Evolutionary conservation across 257 asterid species (phyloP).

Genomic region (Nicotiana sylvestris): DNA sequence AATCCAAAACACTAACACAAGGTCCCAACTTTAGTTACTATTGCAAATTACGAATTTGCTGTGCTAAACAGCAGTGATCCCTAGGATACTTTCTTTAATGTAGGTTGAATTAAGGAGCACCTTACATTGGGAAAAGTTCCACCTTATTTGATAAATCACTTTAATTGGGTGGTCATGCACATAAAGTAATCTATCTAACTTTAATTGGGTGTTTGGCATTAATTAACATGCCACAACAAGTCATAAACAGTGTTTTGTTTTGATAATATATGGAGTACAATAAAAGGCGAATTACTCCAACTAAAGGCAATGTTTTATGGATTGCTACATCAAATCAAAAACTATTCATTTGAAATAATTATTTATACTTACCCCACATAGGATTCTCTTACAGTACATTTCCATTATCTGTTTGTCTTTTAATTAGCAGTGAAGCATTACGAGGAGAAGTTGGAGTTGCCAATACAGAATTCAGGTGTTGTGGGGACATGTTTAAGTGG

Average conservation of each 20-base stretch:
- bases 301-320: background rate
- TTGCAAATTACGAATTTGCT: slow-evolving; percentile 11
- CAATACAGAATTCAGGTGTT: slow-evolving; percentile 15
- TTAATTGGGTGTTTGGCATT: background rate
- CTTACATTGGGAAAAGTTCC: slow-evolving; percentile 25
- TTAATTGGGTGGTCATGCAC: slow-evolving; percentile 14
- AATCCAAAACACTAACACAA: slow-evolving; percentile 8
- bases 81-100: slow-evolving; percentile 24
- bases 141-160: background rate
- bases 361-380: slow-evolving; percentile 32
- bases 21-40: slow-evolving; percentile 24
- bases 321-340: background rate
- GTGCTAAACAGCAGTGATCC: slow-evolving; percentile 38
- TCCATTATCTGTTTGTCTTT: slow-evolving; percentile 41
- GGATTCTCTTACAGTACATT: slow-evolving; percentile 48
- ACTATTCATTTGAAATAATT: background rate
- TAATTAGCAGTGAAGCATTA: slow-evolving; percentile 23
- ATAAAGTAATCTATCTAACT: background rate
- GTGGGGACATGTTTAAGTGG: slow-evolving; percentile 19
- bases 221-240: background rate
- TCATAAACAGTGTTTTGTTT: background rate
- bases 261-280: background rate
- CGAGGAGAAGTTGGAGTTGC: slow-evolving; percentile 29
- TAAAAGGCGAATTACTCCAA: background rate
- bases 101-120: slow-evolving; percentile 15